Percentiles rank a stretch among this genome's conserved stretches.
Evolutionary conservation across 2,329 filamentous ascomycete species (phyloP).

Genomic region (Delphinella strobiligena): DNA sequence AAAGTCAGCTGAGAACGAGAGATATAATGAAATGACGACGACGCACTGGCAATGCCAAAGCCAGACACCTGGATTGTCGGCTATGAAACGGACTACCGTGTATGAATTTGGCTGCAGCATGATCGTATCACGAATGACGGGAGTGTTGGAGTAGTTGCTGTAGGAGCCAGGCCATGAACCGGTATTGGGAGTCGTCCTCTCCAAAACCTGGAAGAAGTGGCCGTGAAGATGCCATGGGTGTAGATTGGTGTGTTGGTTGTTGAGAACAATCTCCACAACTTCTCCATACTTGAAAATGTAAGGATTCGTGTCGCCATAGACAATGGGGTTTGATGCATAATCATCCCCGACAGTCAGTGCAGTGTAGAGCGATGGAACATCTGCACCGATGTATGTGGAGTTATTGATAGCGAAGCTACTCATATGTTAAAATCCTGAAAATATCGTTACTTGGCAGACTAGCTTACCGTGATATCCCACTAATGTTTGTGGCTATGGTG

Average conservation of each 20-base stretch:
- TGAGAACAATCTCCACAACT: conserved; percentile 20
- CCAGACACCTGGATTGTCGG: conserved; percentile 25
- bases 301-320: conserved; percentile 39
- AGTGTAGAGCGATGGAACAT: conserved; percentile 71
- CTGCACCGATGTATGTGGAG: conserved; percentile 60
- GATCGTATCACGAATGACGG: conserved; percentile 23
- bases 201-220: conserved; percentile 18
- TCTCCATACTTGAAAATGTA: conserved; percentile 35
- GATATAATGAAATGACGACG: neutral
- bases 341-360: conserved; percentile 49
- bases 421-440: neutral
- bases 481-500: conserved; percentile 38
- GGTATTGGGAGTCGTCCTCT: conserved; percentile 12
- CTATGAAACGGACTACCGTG: conserved; percentile 22
- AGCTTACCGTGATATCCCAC: conserved; percentile 57
- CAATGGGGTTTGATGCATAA: conserved; percentile 31
- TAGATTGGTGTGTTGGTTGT: conserved; percentile 38
- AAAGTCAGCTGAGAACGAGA: conserved; percentile 24
- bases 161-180: conserved; percentile 11
- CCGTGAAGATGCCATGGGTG: conserved; percentile 38
- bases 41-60: conserved; percentile 15
- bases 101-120: conserved; percentile 25
- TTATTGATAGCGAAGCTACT: conserved; percentile 44
- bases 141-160: conserved; percentile 13
- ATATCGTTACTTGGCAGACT: conserved; percentile 28